Conservation (phyloP, 129 eudicot genomes). For the Chrysanthemum makinoi region DNA sequence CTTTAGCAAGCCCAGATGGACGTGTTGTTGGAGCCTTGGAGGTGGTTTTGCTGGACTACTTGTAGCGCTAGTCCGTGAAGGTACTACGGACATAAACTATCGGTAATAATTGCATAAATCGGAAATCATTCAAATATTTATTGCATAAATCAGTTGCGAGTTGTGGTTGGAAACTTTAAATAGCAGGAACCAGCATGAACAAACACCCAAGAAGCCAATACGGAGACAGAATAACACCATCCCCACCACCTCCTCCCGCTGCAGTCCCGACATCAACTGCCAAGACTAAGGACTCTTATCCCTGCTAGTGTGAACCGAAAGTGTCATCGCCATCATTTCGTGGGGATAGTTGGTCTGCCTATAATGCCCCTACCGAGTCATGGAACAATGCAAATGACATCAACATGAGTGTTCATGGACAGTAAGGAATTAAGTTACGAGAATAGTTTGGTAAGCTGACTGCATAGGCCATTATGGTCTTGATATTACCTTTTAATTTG, state of each 20-base stretch:
- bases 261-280: constrained; percentile 41
- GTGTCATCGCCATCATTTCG: constrained; percentile 45
- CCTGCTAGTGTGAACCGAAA: constrained; percentile 25
- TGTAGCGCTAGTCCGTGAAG: constrained; percentile 70
- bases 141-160: constrained; percentile 31
- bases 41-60: constrained; percentile 83
- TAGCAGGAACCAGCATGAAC: constrained; percentile 73
- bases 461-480: constrained; percentile 12
- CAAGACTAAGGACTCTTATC: constrained; percentile 40
- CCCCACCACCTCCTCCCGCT: constrained; percentile 25
- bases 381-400: constrained; percentile 67
- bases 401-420: constrained; percentile 46
- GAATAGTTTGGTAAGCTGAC: constrained; percentile 16
- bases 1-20: constrained; percentile 89
- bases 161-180: constrained; percentile 70
- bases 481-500: too few species aligned
- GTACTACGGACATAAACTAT: constrained; percentile 14
- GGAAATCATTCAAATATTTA: not conserved
- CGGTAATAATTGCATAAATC: not conserved
- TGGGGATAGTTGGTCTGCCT: constrained; percentile 59
- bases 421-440: not conserved
- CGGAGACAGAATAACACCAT: constrained; percentile 34
- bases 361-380: too few species aligned
- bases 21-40: constrained; percentile 89
- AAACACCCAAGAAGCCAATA: constrained; percentile 55